Conservation (phyloP, 2,329 filamentous ascomycete genomes). For the Elsinoe fawcettii region DNA sequence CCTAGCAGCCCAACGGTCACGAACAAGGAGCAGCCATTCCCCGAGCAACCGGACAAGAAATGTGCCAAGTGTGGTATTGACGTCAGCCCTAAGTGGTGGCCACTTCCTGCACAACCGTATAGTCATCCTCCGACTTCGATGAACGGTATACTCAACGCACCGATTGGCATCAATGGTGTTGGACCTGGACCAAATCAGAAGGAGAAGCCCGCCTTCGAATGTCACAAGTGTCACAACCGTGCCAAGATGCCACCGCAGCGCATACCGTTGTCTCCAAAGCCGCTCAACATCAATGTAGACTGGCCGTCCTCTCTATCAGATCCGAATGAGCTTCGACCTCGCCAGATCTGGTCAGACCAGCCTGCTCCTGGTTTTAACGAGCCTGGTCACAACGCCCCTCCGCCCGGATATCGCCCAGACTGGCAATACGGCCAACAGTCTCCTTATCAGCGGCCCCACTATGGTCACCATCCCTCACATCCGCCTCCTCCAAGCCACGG, state of each 20-base stretch:
- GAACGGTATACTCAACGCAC: constrained; percentile 12
- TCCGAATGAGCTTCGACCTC: not conserved
- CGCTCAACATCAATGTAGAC: constrained; percentile 10
- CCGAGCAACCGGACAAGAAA: constrained; percentile 28
- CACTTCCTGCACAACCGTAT: constrained; percentile 24
- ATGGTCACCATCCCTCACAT: constrained; percentile 10
- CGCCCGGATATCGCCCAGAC: constrained; percentile 2
- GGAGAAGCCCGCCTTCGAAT: constrained; percentile 11
- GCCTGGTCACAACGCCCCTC: not conserved
- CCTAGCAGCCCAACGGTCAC: constrained; percentile 24
- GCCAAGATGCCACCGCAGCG: constrained; percentile 10
- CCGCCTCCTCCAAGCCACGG: not conserved
- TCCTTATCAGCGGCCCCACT: constrained; percentile 1
- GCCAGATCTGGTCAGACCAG: constrained; percentile 8
- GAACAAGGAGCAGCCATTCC: constrained; percentile 24
- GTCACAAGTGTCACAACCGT: constrained; percentile 15
- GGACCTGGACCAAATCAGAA: not conserved
- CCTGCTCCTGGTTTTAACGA: not conserved
- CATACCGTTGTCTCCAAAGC: constrained; percentile 12
- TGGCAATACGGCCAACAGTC: constrained; percentile 5
- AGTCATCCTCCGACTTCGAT: constrained; percentile 16
- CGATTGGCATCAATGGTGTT: constrained; percentile 22
- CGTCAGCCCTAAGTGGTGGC: constrained; percentile 56
- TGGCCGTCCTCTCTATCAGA: constrained; percentile 7
- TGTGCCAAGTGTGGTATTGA: constrained; percentile 50